phyloP scores from a whole-genome alignment of 192 early-diverging fungal species.

The Umbelopsis vinacea region DNA sequence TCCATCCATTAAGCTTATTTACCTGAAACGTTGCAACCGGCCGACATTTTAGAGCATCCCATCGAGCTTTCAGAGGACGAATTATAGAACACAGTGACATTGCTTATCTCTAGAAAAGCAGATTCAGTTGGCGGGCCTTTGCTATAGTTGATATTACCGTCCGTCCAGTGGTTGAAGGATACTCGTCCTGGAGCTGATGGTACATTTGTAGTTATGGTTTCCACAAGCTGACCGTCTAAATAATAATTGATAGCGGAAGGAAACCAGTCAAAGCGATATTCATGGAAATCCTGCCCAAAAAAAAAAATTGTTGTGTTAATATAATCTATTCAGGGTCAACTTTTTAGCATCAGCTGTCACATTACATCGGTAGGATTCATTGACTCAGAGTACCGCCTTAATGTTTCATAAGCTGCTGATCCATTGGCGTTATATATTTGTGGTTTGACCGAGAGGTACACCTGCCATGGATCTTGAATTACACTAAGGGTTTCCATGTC shows the following conservation, averaged over 20 bases:
- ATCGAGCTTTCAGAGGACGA: not conserved
- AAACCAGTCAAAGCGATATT: conserved; percentile 43
- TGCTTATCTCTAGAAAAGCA: conserved; percentile 20
- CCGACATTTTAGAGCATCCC: not conserved
- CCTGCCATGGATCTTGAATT: conserved; percentile 23
- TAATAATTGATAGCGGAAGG: conserved; percentile 25
- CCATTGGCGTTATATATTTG: conserved; percentile 39
- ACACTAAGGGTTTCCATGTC: conserved; percentile 40
- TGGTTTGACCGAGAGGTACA: conserved; percentile 39
- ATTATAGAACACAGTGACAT: conserved; percentile 34
- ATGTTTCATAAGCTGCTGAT: conserved; percentile 28
- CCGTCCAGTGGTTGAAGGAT: conserved; percentile 42
- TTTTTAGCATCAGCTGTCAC: no score
- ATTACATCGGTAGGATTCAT: conserved; percentile 1
- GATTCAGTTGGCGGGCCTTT: conserved; percentile 24
- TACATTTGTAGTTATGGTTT: conserved; percentile 24
- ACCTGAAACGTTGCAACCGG: conserved; percentile 13
- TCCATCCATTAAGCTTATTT: not conserved
- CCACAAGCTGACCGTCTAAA: conserved; percentile 17
- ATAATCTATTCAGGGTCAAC: no score
- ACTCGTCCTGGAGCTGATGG: conserved; percentile 17
- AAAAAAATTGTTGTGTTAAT: not conserved
- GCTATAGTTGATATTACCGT: conserved; percentile 33
- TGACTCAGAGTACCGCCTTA: not conserved
- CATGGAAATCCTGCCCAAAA: conserved; percentile 24